Evolutionary conservation across 1,284 basidiomycete species (phyloP).

Genomic region (Coniophora puteana): DNA sequence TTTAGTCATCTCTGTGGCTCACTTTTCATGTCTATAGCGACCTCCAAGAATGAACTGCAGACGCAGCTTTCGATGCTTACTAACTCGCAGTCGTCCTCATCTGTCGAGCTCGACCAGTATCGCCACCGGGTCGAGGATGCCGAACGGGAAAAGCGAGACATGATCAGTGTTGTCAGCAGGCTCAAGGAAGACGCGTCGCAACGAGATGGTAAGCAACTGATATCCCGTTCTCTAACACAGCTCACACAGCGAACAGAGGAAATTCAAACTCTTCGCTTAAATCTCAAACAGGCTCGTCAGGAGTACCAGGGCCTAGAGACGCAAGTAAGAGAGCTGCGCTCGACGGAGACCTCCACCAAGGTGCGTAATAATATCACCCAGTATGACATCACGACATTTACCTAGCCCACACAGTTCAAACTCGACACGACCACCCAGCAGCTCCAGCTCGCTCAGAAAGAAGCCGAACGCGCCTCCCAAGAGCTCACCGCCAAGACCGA

Average conservation of each 20-base stretch:
- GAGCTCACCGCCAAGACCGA: conserved; percentile 67
- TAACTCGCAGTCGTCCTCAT: conserved; percentile 53
- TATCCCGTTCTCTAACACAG: neutral
- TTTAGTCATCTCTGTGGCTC: conserved; percentile 7
- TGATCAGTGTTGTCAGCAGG: conserved; percentile 69
- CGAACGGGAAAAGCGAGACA: conserved; percentile 77
- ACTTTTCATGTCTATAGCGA: conserved; percentile 33
- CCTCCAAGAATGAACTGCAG: conserved; percentile 49
- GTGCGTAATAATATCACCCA: conserved; percentile 29
- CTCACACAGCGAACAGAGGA: conserved; percentile 46
- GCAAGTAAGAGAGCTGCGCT: conserved; percentile 65
- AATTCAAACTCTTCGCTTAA: conserved; percentile 60
- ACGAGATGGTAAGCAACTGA: conserved; percentile 51
- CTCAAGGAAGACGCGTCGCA: conserved; percentile 67
- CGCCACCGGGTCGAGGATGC: conserved; percentile 62
- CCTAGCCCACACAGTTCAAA: conserved; percentile 57
- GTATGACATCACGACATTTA: neutral
- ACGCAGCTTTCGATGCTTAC: conserved; percentile 49
- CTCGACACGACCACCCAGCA: conserved; percentile 78
- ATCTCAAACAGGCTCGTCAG: conserved; percentile 70
- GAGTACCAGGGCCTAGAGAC: conserved; percentile 65
- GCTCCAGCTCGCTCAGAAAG: conserved; percentile 66
- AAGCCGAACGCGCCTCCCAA: conserved; percentile 59
- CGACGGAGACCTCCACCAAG: conserved; percentile 67
- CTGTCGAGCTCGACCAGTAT: conserved; percentile 54